Percentiles rank a stretch among this genome's conserved stretches.
Conservation (phyloP, 106 monocot genomes). For the Acorus gramineus region DNA sequence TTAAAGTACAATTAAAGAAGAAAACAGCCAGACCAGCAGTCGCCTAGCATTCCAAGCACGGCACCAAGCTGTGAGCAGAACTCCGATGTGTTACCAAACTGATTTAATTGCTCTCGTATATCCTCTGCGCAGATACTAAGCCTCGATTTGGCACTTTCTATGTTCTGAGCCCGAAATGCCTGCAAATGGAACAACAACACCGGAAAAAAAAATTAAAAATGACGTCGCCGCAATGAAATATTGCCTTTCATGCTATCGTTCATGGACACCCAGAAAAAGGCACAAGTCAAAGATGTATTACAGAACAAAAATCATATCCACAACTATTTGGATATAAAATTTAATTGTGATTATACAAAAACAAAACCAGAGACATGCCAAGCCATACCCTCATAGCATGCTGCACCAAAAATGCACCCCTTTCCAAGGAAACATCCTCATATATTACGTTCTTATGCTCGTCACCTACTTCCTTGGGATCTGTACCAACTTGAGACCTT, state of each 20-base stretch:
- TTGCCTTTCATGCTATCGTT: background rate
- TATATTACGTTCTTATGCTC: constrained; percentile 69
- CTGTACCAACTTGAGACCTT: constrained; percentile 41
- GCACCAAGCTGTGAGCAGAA: constrained; percentile 94
- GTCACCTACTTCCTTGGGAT: constrained; percentile 24
- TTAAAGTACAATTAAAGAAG: constrained; percentile 1
- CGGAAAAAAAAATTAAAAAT: too few relatives aligned
- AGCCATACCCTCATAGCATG: constrained; percentile 93
- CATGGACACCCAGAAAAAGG: background rate
- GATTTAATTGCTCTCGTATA: constrained; percentile 65
- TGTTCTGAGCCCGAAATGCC: constrained; percentile 79
- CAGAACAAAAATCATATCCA: background rate
- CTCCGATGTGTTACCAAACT: constrained; percentile 38
- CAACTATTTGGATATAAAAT: too few relatives aligned
- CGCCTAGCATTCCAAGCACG: constrained; percentile 95
- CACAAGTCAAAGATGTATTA: background rate
- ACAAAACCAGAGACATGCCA: background rate
- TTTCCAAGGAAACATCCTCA: constrained; percentile 91
- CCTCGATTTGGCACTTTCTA: constrained; percentile 87
- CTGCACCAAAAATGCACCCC: constrained; percentile 90
- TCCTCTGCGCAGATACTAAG: constrained; percentile 76
- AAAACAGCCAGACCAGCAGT: constrained; percentile 66
- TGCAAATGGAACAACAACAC: constrained; percentile 25
- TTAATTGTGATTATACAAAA: background rate
- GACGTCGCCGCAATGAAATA: too few relatives aligned